Evolutionary conservation across 352 stramenopile species (phyloP), one percentile per base, ranked within the genome.

Genomic region (Phytophthora brassicae): DNA sequence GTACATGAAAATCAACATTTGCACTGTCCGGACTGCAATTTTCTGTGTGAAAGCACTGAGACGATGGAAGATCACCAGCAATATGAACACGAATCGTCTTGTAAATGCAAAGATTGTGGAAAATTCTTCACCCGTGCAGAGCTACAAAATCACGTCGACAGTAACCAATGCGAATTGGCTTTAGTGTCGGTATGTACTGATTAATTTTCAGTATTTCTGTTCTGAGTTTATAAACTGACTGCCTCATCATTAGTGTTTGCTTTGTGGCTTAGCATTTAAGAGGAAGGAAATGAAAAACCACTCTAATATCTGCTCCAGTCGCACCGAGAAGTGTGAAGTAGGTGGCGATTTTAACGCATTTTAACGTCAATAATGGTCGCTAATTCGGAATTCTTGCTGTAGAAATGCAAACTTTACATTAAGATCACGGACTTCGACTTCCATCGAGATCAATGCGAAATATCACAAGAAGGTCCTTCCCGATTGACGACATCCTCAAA

Each of bases 321-420:
- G 81, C 36, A 90, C 78, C 0, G 72, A 83, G 23, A 60, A 60
- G 38, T 90, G 81, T 42, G 76, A 87, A 43, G 80, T 88, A 63
- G 41, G 63, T 47, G 35, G 23, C 33, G 28, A 26, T 12, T 46
- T 43, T 6, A 7, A 2, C 20, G 16, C 19, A 6, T 36, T 2
- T 17, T 26, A 17, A 22, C 12, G n/a, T 9, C n/a, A n/a, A n/a
- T n/a, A n/a, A n/a, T n/a, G 6, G 9, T 45, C 23, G 20, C 20
- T 70, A 28, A 61, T 38, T n/a, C 43, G 31, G 14, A 43, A n/a
- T n/a, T 43, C n/a, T 43, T 50, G 23, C 36, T 59, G 7, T 35
- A 88, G 79, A 7, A 60, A 22, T 89, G 79, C 47, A 65, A 75
- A 12, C 66, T 64, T 53, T 89, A 81, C 45, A 50, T 86, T 48